Percentiles rank a stretch among this genome's conserved stretches.
Conservation (phyloP, 2,329 filamentous ascomycete genomes). For the Arthrobotrys musiformis region DNA sequence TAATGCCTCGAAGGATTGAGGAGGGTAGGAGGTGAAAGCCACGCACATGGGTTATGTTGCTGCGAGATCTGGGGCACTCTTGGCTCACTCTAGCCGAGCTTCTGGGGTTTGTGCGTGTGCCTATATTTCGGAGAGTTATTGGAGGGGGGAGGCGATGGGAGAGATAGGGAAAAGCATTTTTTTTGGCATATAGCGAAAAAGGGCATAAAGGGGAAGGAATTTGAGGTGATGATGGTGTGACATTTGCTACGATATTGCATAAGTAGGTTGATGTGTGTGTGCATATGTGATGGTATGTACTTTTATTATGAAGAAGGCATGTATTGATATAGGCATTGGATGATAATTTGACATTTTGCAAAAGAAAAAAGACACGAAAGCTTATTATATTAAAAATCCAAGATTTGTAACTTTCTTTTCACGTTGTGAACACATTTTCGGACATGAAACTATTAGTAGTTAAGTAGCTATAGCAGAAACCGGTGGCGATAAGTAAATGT, state of each 20-base stretch:
- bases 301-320: conserved; percentile 17
- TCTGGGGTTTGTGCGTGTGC: not conserved
- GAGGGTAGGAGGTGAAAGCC: conserved; percentile 33
- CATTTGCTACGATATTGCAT: conserved; percentile 14
- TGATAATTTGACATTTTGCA: not conserved
- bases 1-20: conserved; percentile 32
- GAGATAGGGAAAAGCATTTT: conserved; percentile 12
- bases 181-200: not conserved
- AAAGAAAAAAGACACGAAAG: not conserved
- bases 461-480: conserved; percentile 5
- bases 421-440: too few species aligned
- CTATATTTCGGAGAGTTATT: conserved; percentile 22
- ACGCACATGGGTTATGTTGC: conserved; percentile 13
- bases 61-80: conserved; percentile 13
- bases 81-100: conserved; percentile 1
- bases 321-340: conserved; percentile 1
- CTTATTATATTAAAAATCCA: not conserved
- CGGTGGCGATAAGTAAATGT: not conserved
- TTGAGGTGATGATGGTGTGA: conserved; percentile 17
- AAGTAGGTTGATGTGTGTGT: not conserved
- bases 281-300: conserved; percentile 23
- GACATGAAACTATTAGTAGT: too few species aligned
- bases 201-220: conserved; percentile 11
- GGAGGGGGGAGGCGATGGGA: conserved; percentile 14
- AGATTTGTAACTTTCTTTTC: not conserved